phyloP scores from a whole-genome alignment of 768 basidiomycete species.

The Ramaria rubella region DNA sequence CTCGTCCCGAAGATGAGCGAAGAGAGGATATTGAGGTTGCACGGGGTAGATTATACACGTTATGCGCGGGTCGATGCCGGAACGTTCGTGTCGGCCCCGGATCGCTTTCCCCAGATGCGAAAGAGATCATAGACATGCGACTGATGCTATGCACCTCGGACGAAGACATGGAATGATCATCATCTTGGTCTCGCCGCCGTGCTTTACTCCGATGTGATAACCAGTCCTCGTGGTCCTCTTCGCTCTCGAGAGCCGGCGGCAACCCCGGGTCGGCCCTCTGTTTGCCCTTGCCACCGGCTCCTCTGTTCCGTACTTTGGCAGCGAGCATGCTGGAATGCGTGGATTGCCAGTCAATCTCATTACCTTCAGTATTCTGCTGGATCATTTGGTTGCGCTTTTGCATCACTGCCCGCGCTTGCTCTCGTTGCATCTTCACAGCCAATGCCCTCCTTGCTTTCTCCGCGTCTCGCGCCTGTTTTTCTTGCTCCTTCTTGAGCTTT shows the following conservation, averaged over 20 bases:
- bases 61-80: conserved; percentile 45
- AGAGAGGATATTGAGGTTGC: conserved; percentile 74
- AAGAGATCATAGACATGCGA: conserved; percentile 72
- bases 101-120: conserved; percentile 80
- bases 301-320: conserved; percentile 24
- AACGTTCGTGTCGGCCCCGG: conserved; percentile 62
- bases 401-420: conserved; percentile 90
- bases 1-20: conserved; percentile 65
- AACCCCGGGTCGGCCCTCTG: conserved; percentile 15
- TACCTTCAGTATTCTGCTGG: conserved; percentile 42
- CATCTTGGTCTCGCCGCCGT: conserved; percentile 77
- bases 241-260: conserved; percentile 35
- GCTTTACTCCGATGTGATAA: conserved; percentile 56
- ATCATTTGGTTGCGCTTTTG: conserved; percentile 77
- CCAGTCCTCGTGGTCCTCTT: conserved; percentile 42
- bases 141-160: conserved; percentile 75
- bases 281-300: conserved; percentile 39
- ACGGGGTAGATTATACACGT: conserved; percentile 60
- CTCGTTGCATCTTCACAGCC: conserved; percentile 66
- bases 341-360: conserved; percentile 59
- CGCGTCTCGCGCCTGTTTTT: conserved; percentile 69
- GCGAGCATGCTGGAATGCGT: conserved; percentile 26
- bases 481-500: conserved; percentile 76
- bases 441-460: conserved; percentile 79
- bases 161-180: conserved; percentile 87